Evolutionary conservation across 768 basidiomycete species (phyloP).

Genomic region (Hericium rajendrae): DNA sequence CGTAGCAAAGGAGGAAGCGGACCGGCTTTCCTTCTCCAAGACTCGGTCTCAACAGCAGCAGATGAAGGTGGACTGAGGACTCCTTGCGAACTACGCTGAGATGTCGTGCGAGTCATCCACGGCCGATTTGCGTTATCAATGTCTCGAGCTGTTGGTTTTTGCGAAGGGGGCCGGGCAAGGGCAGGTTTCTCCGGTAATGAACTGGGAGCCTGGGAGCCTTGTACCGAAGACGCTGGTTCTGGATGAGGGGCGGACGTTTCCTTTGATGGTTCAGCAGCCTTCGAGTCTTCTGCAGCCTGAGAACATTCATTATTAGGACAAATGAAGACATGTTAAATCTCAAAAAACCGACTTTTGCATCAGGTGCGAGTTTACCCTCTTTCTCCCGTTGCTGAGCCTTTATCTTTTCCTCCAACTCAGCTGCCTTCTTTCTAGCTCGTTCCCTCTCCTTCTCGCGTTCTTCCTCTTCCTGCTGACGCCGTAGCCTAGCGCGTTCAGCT

Average conservation of each 20-base stretch:
- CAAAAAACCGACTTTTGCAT: neutral
- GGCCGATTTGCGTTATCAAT: constrained; percentile 1
- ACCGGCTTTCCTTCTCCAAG: constrained; percentile 55
- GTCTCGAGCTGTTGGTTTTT: constrained; percentile 19
- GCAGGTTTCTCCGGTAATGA: neutral
- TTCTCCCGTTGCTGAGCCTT: constrained; percentile 24
- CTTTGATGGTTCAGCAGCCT: too few relatives aligned
- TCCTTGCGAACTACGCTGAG: constrained; percentile 12
- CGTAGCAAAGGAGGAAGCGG: constrained; percentile 23
- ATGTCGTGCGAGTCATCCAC: constrained; percentile 6
- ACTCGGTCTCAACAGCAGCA: constrained; percentile 32
- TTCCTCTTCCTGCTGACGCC: constrained; percentile 76
- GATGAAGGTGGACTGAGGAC: neutral
- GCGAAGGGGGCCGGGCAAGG: constrained; percentile 17
- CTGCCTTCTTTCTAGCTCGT: constrained; percentile 71
- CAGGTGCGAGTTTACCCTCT: neutral
- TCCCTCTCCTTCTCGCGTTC: constrained; percentile 74
- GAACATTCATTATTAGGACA: too few relatives aligned
- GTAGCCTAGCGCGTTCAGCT: constrained; percentile 72
- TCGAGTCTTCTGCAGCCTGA: too few relatives aligned
- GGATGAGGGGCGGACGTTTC: too few relatives aligned
- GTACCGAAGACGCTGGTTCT: neutral
- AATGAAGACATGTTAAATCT: too few relatives aligned
- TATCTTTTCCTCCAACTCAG: constrained; percentile 62
- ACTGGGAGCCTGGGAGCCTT: neutral